Base-by-base conservation (phyloP, 805 yeast genomes). In the Candida hungchunana region DNA sequence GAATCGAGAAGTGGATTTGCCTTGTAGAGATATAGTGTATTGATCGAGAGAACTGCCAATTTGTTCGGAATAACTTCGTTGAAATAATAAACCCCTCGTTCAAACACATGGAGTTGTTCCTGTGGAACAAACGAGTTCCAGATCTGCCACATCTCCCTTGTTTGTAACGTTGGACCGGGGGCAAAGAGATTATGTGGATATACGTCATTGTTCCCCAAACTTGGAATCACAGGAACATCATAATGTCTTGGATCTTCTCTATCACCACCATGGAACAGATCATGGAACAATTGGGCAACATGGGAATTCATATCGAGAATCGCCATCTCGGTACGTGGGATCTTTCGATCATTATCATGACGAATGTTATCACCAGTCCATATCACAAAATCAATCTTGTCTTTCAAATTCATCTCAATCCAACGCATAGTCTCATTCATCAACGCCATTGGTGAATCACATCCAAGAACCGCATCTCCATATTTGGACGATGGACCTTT, bases 291-390 rank as follows among this genome's bases (percentile, higher is more conserved):
- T 14, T 64, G 62, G 5, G 86, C 69, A 8, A 83, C 73, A 18
- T 64, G 46, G 43, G 71, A 67, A 53, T 85, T 85, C 75, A 79
- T 69, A 10, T 78, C 80, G 43, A 84, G 75, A 30, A 86, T 86
- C 38, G 78, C 75, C 39, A 53, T 51, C 51, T 85, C 94, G 1
- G 84, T 75, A 63, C 96, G 72, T 3, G 95, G 96, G 50, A 63
- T 61, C 15, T 56, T 55, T 53, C 94, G 66, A 59, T 85, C 95
- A 50, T 80, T 82, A 56, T 85, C 95, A 56, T 85, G 95, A 37
- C 95, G 69, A 30, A 83, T 75, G 50, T 85, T 86, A 59, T 86
- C 96, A 21, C 96, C 96, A 0, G 95, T 85, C 95, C 95, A 86
- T 11, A 86, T 72, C 10, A 86, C 79, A 59, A 86, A 86, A 56